Evolutionary conservation across 768 basidiomycete species (phyloP), one percentile per base, ranked within the genome.

Genomic region (Collybia sp.): DNA sequence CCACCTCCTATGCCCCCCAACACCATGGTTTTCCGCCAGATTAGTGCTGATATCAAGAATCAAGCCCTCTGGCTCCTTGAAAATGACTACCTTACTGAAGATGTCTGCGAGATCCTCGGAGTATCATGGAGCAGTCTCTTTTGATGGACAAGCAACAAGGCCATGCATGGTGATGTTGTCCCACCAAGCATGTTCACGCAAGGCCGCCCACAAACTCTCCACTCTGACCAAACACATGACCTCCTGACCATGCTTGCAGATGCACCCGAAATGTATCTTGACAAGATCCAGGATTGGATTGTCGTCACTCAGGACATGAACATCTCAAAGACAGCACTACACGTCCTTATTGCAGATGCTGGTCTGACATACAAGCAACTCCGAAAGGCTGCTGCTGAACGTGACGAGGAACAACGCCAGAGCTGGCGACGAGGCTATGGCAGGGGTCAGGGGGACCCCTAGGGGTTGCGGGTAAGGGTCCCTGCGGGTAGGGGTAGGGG

Each of bases 241-340:
- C 35, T 37, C 17, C 13, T 18, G 17, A 37, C 35, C 13, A 13
- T 39, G 15, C 30, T 45, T 41, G 43, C 38, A 12, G 51, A 59
- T 25, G 36, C 49, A 19, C 56, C 56, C 16, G 46, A 51, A 32
- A 47, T 55, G 40, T 57, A 48, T 46, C 51, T 58, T 12, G 57
- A 59, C 46, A 57, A 58, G 17, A 52, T 59, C 25, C 47, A 42
- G 41, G 54, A 55, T 12, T 59, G 58, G 58, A 12, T 59, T 2
- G 51, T 48, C 2, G 35, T 59, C 9, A 42, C 46, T 10, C 55
- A 52, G 20, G 45, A 60, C 11, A 37, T 46, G 10, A 39, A 35
- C 9, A 49, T 59, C 40, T 57, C 55, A 2, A 37, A 39, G 12
- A 36, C 52, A 2, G 43, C 51, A 9, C 43, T 60, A 13, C 40